Conservation (phyloP, 192 early-diverging fungal species). For the Coemansia furcata region DNA sequence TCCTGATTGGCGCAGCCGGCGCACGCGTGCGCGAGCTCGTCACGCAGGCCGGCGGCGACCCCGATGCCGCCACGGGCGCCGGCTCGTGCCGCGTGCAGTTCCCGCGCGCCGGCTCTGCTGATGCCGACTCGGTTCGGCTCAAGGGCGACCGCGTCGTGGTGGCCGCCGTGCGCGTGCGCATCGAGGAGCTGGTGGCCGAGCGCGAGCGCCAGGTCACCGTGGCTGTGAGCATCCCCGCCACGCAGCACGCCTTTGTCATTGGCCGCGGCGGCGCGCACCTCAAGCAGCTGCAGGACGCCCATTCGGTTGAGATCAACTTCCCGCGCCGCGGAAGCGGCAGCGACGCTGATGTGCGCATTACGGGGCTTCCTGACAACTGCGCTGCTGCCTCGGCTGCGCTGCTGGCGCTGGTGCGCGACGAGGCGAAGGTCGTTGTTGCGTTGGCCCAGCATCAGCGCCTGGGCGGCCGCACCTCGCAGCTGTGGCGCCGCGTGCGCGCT, state of each 20-base stretch:
- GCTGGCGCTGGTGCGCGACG: slow-evolving; percentile 55
- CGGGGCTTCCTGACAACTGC: slow-evolving; percentile 57
- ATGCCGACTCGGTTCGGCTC: slow-evolving; percentile 59
- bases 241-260: slow-evolving; percentile 77
- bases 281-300: slow-evolving; percentile 65
- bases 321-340: slow-evolving; percentile 27
- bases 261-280: slow-evolving; percentile 74
- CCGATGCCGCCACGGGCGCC: slow-evolving; percentile 53
- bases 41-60: slow-evolving; percentile 55
- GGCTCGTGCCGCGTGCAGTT: slow-evolving; percentile 62
- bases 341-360: slow-evolving; percentile 49
- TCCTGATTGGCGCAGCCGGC: slow-evolving; percentile 67
- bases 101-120: slow-evolving; percentile 43
- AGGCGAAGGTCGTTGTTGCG: slow-evolving; percentile 50
- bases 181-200: slow-evolving; percentile 56
- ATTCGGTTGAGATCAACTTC: slow-evolving; percentile 67
- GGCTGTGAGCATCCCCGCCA: slow-evolving; percentile 64
- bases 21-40: slow-evolving; percentile 64
- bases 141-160: slow-evolving; percentile 63
- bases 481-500: slow-evolving; percentile 58
- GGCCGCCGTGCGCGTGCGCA: slow-evolving; percentile 29
- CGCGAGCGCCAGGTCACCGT: slow-evolving; percentile 61
- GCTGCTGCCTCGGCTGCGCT: slow-evolving; percentile 52
- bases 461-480: slow-evolving; percentile 52
- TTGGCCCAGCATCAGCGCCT: slow-evolving; percentile 59